These are phyloP conservation scores for Petunia secreta DNA, from an alignment of 257 asterid species.

Conservation along the genomic window DNA sequence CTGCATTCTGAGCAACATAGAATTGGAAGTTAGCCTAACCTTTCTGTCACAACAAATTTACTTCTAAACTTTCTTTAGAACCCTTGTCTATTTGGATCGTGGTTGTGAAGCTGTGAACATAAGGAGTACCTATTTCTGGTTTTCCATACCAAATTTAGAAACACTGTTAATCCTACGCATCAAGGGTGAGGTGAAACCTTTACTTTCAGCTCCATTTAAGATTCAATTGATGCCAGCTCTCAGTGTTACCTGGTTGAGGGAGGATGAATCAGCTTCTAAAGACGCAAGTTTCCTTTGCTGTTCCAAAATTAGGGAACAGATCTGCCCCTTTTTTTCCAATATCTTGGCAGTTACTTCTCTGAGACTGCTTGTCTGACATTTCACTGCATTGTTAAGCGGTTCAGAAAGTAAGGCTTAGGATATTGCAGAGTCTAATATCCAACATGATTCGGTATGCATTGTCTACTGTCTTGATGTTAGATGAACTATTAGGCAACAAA, in stretches of 20 bases:
- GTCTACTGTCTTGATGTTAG: neutral
- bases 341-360: constrained; percentile 58
- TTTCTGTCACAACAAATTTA: neutral
- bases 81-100: neutral
- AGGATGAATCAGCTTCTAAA: constrained; percentile 59
- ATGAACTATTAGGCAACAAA: neutral
- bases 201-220: constrained; percentile 5
- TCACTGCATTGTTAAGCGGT: constrained; percentile 55
- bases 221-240: constrained; percentile 11
- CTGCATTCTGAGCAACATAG: neutral
- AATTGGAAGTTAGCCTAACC: constrained; percentile 13
- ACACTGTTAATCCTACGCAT: constrained; percentile 4
- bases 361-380: constrained; percentile 52
- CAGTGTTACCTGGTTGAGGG: constrained; percentile 58
- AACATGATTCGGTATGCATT: neutral
- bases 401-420: neutral
- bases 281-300: constrained; percentile 61
- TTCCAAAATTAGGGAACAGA: constrained; percentile 63
- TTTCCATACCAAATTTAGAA: constrained; percentile 15
- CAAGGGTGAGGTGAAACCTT: neutral
- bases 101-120: constrained; percentile 7
- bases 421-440: neutral
- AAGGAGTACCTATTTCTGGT: neutral
- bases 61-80: constrained; percentile 14
- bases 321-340: constrained; percentile 55